Conservation (phyloP, 257 asterid species). For the Fraxinus excelsior region DNA sequence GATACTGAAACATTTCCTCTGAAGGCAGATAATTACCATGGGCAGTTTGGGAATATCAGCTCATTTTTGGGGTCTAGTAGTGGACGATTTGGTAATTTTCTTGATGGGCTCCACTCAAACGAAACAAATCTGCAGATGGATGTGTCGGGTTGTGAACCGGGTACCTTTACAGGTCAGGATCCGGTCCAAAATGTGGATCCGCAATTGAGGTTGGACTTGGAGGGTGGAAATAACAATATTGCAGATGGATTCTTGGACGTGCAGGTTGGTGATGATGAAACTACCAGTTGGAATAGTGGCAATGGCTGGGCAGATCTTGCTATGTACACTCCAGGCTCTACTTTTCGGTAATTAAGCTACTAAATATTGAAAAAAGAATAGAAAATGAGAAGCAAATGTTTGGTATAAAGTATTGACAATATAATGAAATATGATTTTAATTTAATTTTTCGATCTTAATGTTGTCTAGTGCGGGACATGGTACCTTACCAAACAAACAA, state of each 20-base stretch:
- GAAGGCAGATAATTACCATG: conserved; percentile 34
- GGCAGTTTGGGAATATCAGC: conserved; percentile 54
- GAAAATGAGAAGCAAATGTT: not conserved
- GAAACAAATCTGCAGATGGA: conserved; percentile 49
- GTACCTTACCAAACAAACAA: not conserved
- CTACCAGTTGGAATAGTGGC: conserved; percentile 42
- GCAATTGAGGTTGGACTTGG: conserved; percentile 30
- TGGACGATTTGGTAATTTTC: conserved; percentile 63
- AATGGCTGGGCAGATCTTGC: conserved; percentile 32
- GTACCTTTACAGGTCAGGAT: not conserved
- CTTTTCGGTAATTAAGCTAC: not conserved
- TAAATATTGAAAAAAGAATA: not conserved
- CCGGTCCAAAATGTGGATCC: conserved; percentile 41
- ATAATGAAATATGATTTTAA: not conserved
- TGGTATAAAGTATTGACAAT: not conserved
- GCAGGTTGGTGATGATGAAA: conserved; percentile 41
- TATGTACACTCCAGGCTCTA: not conserved
- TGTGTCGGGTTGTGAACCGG: conserved; percentile 43
- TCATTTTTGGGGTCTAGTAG: conserved; percentile 52
- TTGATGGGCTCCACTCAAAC: conserved; percentile 42
- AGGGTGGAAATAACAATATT: conserved; percentile 32
- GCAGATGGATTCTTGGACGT: conserved; percentile 49
- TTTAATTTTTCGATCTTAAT: too few relatives aligned
- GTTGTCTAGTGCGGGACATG: not conserved
- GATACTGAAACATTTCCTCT: conserved; percentile 38